Percentiles rank a stretch among this genome's conserved stretches.
Evolutionary conservation across 139 green algal genomes (phyloP).

Genomic region (Volvox africanus): DNA sequence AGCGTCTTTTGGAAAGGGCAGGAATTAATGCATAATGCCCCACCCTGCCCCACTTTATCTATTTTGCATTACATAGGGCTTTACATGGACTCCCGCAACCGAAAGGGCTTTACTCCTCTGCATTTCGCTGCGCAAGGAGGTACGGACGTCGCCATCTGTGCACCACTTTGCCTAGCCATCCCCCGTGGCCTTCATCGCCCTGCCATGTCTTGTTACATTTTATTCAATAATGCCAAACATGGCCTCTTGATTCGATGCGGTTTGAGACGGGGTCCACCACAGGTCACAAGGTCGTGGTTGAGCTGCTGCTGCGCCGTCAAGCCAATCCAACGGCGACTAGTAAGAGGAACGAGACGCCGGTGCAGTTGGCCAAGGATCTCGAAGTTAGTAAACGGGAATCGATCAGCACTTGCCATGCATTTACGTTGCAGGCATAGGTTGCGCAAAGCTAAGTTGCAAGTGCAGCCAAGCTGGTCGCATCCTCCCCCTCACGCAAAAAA

Average conservation of each 20-base stretch:
- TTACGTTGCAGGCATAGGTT: background rate
- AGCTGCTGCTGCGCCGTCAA: constrained; percentile 76
- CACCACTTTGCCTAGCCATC: background rate
- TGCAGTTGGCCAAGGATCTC: constrained; percentile 59
- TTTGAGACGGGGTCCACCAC: background rate
- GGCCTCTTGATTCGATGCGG: too few species aligned
- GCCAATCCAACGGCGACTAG: constrained; percentile 69
- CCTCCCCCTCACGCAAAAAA: too few species aligned
- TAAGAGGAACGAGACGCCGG: constrained; percentile 65
- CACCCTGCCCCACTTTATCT: too few species aligned
- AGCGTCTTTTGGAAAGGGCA: too few species aligned
- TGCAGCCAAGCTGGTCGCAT: too few species aligned
- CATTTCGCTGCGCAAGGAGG: constrained; percentile 72
- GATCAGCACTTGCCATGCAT: too few species aligned
- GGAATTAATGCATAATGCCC: too few species aligned
- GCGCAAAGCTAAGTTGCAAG: too few species aligned
- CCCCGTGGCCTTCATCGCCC: too few species aligned
- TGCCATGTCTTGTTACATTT: too few species aligned
- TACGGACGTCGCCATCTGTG: constrained; percentile 17
- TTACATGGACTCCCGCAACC: constrained; percentile 76
- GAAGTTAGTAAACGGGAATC: constrained; percentile 16
- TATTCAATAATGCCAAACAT: too few species aligned
- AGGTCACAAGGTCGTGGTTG: constrained; percentile 69
- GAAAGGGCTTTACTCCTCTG: constrained; percentile 79
- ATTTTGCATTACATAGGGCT: constrained; percentile 52